phyloP scores from a whole-genome alignment of 495 filamentous ascomycete species.

The Neurospora sp. region DNA sequence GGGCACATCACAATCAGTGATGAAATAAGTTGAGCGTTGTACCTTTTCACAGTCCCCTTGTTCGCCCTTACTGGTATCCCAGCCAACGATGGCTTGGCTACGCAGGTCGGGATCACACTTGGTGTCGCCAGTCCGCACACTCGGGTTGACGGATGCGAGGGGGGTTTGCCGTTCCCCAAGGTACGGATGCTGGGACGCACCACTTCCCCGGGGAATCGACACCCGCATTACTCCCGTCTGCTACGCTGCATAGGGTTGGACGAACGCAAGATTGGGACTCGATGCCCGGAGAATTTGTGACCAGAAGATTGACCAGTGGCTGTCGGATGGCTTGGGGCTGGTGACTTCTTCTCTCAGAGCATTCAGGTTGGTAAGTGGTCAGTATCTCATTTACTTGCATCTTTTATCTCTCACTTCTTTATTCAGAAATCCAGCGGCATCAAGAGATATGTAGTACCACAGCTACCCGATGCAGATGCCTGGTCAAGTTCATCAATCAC shows the following conservation, averaged over 20 bases:
- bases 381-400: neutral
- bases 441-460: neutral
- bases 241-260: neutral
- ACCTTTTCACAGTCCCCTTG: neutral
- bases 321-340: neutral
- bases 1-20: neutral
- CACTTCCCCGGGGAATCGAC: neutral
- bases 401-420: neutral
- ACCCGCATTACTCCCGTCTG: neutral
- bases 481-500: neutral
- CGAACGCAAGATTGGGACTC: neutral
- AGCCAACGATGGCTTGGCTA: neutral
- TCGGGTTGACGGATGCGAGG: neutral
- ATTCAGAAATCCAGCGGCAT: neutral
- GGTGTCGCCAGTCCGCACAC: neutral
- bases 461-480: neutral
- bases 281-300: neutral
- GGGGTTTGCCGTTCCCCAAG: neutral
- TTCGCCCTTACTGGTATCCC: neutral
- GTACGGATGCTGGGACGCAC: neutral
- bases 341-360: neutral
- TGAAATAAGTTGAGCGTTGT: neutral
- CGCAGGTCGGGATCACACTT: neutral
- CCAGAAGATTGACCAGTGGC: neutral
- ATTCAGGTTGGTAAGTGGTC: neutral